These are phyloP conservation scores for Grosmannia huntii DNA, from an alignment of 2,329 filamentous ascomycete genomes.

Conservation along the genomic window DNA sequence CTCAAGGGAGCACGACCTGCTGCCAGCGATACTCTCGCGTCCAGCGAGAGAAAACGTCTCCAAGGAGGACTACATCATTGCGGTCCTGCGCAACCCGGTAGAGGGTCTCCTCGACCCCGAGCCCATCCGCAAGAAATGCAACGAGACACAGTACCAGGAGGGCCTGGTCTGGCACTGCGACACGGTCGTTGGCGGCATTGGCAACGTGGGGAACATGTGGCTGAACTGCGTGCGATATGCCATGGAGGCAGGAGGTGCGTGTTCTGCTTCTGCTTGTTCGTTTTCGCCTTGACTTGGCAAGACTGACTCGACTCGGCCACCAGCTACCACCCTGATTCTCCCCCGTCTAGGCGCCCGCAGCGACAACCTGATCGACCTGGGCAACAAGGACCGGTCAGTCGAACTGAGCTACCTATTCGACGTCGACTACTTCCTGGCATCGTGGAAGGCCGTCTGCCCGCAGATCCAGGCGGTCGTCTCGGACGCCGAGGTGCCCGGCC, in stretches of 20 bases:
- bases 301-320: neutral
- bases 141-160: slow-evolving; percentile 18
- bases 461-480: slow-evolving; percentile 9
- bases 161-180: slow-evolving; percentile 24
- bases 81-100: slow-evolving; percentile 10
- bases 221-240: slow-evolving; percentile 24
- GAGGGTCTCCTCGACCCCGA: slow-evolving; percentile 11
- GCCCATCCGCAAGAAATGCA: slow-evolving; percentile 15
- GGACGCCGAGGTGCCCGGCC: slow-evolving; percentile 1
- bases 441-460: slow-evolving; percentile 8
- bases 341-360: slow-evolving; percentile 13
- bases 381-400: slow-evolving; percentile 3
- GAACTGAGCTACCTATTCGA: slow-evolving; percentile 8
- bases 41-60: neutral
- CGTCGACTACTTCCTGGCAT: slow-evolving; percentile 6
- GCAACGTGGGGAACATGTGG: slow-evolving; percentile 22
- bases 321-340: slow-evolving; percentile 9
- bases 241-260: slow-evolving; percentile 16
- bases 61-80: slow-evolving; percentile 11
- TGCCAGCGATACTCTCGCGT: neutral
- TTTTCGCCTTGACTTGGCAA: neutral
- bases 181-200: slow-evolving; percentile 23
- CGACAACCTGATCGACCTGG: slow-evolving; percentile 12
- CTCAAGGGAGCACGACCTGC: neutral
- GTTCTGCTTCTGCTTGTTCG: neutral